Conservation (phyloP, 306 rosid genomes). For the Hippophae gyantsensis region DNA sequence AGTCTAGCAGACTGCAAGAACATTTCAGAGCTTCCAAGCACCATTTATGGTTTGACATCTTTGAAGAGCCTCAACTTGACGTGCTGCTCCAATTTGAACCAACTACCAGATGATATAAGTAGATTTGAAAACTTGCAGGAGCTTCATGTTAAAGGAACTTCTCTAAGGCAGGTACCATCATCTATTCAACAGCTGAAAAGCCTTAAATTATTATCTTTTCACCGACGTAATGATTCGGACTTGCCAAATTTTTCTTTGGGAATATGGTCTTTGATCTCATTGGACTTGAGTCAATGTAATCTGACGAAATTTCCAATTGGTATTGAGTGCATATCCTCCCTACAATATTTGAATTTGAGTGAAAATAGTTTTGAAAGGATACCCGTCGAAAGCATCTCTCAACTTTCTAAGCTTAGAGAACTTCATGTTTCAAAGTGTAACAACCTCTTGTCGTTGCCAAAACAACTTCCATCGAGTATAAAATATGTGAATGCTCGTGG, state of each 20-base stretch:
- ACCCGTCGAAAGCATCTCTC: no score
- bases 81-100: constrained; percentile 2
- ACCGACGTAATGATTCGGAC: not conserved
- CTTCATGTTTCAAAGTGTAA: no score
- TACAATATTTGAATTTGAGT: no score
- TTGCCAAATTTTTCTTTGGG: not conserved
- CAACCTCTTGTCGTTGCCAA: no score
- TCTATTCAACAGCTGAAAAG: constrained; percentile 4
- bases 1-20: constrained; percentile 1
- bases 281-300: constrained; percentile 6
- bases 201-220: not conserved
- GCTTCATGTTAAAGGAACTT: constrained; percentile 11
- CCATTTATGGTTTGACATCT: constrained; percentile 4
- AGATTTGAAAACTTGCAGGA: constrained; percentile 7
- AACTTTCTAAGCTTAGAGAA: no score
- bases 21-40: not conserved
- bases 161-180: constrained; percentile 1
- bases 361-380: no score
- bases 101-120: constrained; percentile 6
- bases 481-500: no score
- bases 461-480: no score
- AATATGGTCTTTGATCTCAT: not conserved
- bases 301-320: not conserved
- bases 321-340: no score
- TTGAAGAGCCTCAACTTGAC: constrained; percentile 1